Evolutionary conservation across 1,139 yeast genomes (phyloP).

Genomic region (Casaregolazyma suthepensis): DNA sequence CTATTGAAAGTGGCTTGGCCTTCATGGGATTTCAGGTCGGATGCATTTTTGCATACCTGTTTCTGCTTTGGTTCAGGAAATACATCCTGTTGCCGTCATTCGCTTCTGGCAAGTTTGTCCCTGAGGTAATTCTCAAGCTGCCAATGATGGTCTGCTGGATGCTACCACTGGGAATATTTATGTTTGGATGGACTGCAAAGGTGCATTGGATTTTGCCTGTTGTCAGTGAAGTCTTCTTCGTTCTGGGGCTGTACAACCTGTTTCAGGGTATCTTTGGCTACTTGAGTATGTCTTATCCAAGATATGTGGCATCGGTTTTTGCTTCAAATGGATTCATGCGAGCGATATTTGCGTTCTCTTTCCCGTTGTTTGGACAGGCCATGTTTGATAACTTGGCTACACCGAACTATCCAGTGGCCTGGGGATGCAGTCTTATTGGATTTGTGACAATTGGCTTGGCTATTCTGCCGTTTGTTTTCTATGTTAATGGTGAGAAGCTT

Average conservation of each 20-base stretch:
- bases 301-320: slow-evolving; percentile 56
- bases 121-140: slow-evolving; percentile 30
- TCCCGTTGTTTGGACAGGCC: slow-evolving; percentile 54
- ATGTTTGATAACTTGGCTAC: slow-evolving; percentile 44
- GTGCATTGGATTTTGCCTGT: slow-evolving; percentile 80
- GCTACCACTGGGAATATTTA: slow-evolving; percentile 43
- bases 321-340: slow-evolving; percentile 52
- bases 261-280: slow-evolving; percentile 70
- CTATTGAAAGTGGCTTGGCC: slow-evolving; percentile 43
- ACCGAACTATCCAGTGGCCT: slow-evolving; percentile 48
- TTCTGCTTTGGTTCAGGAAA: slow-evolving; percentile 13
- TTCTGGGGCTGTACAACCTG: slow-evolving; percentile 64
- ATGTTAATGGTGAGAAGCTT: slow-evolving; percentile 19
- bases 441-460: slow-evolving; percentile 41
- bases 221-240: slow-evolving; percentile 60
- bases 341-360: slow-evolving; percentile 51
- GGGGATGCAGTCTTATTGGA: slow-evolving; percentile 49
- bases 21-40: slow-evolving; percentile 44
- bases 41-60: slow-evolving; percentile 25
- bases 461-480: slow-evolving; percentile 30
- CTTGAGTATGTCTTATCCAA: slow-evolving; percentile 70
- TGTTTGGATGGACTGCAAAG: slow-evolving; percentile 55
- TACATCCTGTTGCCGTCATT: slow-evolving; percentile 12
- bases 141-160: slow-evolving; percentile 50
- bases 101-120: slow-evolving; percentile 29